Evolutionary conservation across 129 eudicot species (phyloP).

Genomic region (Oenanthe sinensis): DNA sequence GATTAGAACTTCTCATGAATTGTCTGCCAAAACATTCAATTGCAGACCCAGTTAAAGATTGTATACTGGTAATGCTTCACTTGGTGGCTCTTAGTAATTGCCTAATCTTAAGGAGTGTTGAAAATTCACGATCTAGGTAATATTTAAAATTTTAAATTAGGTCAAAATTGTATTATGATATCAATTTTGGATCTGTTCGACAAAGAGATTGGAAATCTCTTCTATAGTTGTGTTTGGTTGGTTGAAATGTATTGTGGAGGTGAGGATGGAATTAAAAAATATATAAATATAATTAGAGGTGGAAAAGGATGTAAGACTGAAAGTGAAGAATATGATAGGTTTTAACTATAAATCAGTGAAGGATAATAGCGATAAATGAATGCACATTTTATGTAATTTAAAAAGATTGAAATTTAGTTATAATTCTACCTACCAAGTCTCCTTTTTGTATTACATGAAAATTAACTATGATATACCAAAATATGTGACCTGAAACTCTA

Average conservation of each 20-base stretch:
- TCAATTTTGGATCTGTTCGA: neutral
- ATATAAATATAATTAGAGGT: neutral
- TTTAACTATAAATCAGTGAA: neutral
- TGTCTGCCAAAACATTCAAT: slow-evolving; percentile 68
- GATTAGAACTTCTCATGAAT: slow-evolving; percentile 57
- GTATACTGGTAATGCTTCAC: slow-evolving; percentile 41
- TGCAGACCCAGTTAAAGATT: slow-evolving; percentile 31
- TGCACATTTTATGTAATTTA: neutral
- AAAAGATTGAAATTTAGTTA: neutral
- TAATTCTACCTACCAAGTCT: neutral
- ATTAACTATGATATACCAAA: neutral
- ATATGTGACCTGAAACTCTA: neutral
- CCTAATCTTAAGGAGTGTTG: neutral
- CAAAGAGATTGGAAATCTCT: neutral
- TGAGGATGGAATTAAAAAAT: neutral
- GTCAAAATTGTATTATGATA: neutral
- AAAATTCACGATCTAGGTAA: neutral
- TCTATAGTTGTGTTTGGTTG: neutral
- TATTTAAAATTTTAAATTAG: neutral
- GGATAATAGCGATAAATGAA: neutral
- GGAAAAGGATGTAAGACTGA: neutral
- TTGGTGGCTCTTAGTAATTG: neutral
- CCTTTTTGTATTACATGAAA: neutral
- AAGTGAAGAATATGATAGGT: neutral
- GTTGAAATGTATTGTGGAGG: neutral